phyloP scores from a whole-genome alignment of 2,329 filamentous ascomycete genomes.

The Daldinia sp. region DNA sequence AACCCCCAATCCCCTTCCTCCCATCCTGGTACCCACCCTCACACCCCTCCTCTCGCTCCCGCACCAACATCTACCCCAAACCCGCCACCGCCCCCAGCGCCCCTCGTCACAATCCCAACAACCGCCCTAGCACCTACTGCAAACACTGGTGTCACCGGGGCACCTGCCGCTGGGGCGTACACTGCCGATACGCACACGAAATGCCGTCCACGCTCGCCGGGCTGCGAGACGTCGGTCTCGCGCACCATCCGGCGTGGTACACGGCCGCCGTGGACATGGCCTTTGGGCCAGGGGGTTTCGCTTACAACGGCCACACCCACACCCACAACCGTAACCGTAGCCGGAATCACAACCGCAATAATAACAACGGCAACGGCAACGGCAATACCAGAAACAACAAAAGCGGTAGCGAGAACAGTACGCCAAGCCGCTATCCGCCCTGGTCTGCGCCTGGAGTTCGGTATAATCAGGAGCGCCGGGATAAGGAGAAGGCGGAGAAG shows the following conservation, averaged over 20 bases:
- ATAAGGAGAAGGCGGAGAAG: not conserved
- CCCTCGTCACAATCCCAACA: conserved; percentile 1
- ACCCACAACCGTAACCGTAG: too few species aligned
- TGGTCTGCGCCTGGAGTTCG: not conserved
- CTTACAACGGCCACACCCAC: too few species aligned
- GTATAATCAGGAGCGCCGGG: not conserved
- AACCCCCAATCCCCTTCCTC: not conserved
- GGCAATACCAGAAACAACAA: too few species aligned
- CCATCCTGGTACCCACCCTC: not conserved
- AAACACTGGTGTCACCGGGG: conserved; percentile 60
- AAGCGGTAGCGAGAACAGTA: not conserved
- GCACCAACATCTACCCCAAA: not conserved
- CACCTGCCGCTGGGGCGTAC: conserved; percentile 54
- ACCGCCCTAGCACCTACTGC: conserved; percentile 46
- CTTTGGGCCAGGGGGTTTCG: conserved; percentile 6
- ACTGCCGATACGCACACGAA: conserved; percentile 56
- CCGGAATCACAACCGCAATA: too few species aligned
- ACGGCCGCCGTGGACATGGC: conserved; percentile 24
- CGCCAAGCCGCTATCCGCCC: not conserved
- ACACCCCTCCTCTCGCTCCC: not conserved
- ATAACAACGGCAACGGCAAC: not conserved
- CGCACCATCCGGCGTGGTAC: conserved; percentile 56
- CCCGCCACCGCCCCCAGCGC: conserved; percentile 1
- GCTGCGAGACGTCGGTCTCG: conserved; percentile 54
- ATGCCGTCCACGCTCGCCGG: conserved; percentile 56